A percentile compares a stretch with the other conserved stretches of the same genome.
Evolutionary conservation across 306 rosid species (phyloP).

Genomic region (Hippophae rhamnoides): DNA sequence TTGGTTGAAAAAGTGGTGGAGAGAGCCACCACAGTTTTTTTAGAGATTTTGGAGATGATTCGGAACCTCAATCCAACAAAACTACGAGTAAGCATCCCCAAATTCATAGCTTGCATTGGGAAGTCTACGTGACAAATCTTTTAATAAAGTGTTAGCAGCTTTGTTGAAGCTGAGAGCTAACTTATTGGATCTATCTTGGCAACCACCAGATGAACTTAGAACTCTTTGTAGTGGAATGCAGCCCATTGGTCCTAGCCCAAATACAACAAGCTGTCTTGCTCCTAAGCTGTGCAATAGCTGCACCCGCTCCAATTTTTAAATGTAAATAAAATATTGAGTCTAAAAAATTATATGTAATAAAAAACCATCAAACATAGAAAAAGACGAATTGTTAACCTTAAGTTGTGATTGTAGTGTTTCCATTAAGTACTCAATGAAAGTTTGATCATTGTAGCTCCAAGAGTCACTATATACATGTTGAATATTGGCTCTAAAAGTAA

Average conservation of each 20-base stretch:
- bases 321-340: neutral
- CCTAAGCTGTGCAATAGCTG: conserved; percentile 72
- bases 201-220: conserved; percentile 50
- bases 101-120: conserved; percentile 61
- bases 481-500: too few species aligned
- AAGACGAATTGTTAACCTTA: conserved; percentile 23
- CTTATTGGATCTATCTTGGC: conserved; percentile 55
- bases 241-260: conserved; percentile 94
- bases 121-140: conserved; percentile 37
- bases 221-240: conserved; percentile 93
- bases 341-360: neutral
- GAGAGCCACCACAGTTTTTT: too few species aligned
- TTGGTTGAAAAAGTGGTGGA: too few species aligned
- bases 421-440: conserved; percentile 52
- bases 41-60: too few species aligned
- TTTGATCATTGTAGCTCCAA: conserved; percentile 77
- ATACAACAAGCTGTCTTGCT: conserved; percentile 71
- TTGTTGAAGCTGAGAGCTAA: conserved; percentile 72
- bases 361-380: neutral
- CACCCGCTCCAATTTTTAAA: neutral
- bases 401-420: conserved; percentile 61
- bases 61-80: too few species aligned
- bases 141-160: conserved; percentile 39
- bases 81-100: conserved; percentile 54
- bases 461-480: conserved; percentile 70